Evolutionary conservation across 23 red algal genomes (phyloP).

Genomic region (Agarophyton chilense): DNA sequence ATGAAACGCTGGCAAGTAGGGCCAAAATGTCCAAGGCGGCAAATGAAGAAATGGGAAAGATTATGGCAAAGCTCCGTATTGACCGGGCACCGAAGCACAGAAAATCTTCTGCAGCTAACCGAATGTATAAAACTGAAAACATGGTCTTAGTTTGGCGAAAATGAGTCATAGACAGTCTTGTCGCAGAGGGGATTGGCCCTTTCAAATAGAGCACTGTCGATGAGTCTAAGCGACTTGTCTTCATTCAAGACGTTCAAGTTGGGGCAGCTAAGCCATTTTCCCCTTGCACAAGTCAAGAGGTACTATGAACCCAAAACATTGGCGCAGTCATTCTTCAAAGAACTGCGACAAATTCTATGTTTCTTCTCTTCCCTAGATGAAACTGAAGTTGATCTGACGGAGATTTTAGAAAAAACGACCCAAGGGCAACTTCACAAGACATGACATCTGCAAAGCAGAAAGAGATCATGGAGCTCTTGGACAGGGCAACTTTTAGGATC

Average conservation of each 20-base stretch:
- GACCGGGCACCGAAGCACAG: background rate
- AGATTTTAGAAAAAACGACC: background rate
- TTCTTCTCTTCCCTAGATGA: no score
- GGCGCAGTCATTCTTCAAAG: no score
- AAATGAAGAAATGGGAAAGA: background rate
- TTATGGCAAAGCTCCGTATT: background rate
- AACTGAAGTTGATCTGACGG: background rate
- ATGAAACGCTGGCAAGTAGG: background rate
- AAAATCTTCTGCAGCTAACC: background rate
- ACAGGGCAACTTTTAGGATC: background rate
- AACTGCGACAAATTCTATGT: no score
- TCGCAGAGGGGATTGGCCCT: slow-evolving; percentile 29
- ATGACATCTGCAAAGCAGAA: slow-evolving; percentile 8
- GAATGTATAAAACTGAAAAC: background rate
- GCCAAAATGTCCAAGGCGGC: background rate
- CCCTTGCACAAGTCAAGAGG: background rate
- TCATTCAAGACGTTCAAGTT: background rate
- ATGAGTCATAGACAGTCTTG: background rate
- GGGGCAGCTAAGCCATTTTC: background rate
- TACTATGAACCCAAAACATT: background rate
- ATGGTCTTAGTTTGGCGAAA: slow-evolving; percentile 26
- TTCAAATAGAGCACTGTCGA: background rate
- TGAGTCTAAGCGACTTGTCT: slow-evolving; percentile 6
- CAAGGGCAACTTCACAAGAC: background rate
- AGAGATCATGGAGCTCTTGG: background rate